Evolutionary conservation across 2,329 filamentous ascomycete genomes (phyloP).

Genomic region (Pochonia chlamydosporia): DNA sequence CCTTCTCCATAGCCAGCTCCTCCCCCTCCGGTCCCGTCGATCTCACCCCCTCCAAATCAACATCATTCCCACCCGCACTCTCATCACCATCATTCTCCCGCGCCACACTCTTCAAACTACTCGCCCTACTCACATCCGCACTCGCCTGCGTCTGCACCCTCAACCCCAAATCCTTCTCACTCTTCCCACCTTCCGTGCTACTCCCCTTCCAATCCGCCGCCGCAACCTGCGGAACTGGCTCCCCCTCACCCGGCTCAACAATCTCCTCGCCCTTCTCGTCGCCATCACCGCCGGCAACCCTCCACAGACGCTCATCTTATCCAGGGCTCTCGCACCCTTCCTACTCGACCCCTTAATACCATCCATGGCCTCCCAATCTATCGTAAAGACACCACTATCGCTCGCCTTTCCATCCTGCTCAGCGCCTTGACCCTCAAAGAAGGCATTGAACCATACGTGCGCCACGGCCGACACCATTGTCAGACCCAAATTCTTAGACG

Average conservation of each 20-base stretch:
- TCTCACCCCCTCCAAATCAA: constrained; percentile 26
- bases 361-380: constrained; percentile 69
- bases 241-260: constrained; percentile 58
- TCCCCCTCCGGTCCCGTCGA: constrained; percentile 30
- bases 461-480: constrained; percentile 91
- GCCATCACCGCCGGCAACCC: constrained; percentile 27
- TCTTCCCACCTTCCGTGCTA: constrained; percentile 33
- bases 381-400: constrained; percentile 57
- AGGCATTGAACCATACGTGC: constrained; percentile 95
- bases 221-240: constrained; percentile 62
- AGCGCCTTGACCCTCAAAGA: constrained; percentile 77
- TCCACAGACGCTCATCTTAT: constrained; percentile 83
- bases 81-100: constrained; percentile 8
- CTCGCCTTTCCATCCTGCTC: constrained; percentile 61
- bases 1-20: constrained; percentile 17
- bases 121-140: constrained; percentile 64
- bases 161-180: constrained; percentile 62
- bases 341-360: constrained; percentile 85
- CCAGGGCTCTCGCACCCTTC: constrained; percentile 77
- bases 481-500: constrained; percentile 68
- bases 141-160: constrained; percentile 60
- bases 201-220: constrained; percentile 71
- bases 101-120: constrained; percentile 50
- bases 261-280: constrained; percentile 27
- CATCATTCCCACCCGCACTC: constrained; percentile 8